These are phyloP conservation scores for Prunus yedoensis DNA, from an alignment of 331 rosid genomes.

Conservation along the genomic window DNA sequence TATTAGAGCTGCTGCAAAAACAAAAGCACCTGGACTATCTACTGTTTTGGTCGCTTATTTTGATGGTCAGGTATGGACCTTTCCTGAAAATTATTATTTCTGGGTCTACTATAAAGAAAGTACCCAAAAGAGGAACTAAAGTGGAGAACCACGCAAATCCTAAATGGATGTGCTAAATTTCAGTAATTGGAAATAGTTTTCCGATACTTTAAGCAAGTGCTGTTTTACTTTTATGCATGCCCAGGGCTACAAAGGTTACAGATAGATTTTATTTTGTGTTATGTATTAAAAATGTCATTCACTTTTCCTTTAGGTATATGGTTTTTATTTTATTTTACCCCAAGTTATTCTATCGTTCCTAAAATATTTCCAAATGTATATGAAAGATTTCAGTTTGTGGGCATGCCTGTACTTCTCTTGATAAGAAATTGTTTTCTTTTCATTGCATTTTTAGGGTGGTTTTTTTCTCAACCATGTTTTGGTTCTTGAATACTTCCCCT, in stretches of 20 bases:
- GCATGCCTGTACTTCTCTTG: background rate
- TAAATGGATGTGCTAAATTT: background rate
- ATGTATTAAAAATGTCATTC: background rate
- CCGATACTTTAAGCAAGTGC: background rate
- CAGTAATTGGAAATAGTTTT: background rate
- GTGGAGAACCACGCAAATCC: background rate
- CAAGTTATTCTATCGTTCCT: background rate
- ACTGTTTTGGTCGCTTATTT: conserved; percentile 59
- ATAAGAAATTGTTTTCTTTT: background rate
- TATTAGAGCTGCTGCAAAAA: conserved; percentile 44
- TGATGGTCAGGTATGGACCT: conserved; percentile 66
- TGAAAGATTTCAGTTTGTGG: background rate
- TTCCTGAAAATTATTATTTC: background rate
- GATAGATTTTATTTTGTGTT: background rate
- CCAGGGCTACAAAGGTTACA: background rate
- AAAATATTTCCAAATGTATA: background rate
- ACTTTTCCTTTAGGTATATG: background rate
- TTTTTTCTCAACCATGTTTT: background rate
- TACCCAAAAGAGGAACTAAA: background rate
- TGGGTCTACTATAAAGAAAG: background rate
- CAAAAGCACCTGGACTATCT: conserved; percentile 57
- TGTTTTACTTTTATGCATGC: background rate
- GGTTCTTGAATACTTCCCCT: background rate
- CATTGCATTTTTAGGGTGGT: background rate
- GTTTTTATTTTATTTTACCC: background rate